A percentile compares a stretch with the other conserved stretches of the same genome.
Evolutionary conservation across 108 stramenopile species (phyloP).

Genomic region (Pelagomonas calceolata): DNA sequence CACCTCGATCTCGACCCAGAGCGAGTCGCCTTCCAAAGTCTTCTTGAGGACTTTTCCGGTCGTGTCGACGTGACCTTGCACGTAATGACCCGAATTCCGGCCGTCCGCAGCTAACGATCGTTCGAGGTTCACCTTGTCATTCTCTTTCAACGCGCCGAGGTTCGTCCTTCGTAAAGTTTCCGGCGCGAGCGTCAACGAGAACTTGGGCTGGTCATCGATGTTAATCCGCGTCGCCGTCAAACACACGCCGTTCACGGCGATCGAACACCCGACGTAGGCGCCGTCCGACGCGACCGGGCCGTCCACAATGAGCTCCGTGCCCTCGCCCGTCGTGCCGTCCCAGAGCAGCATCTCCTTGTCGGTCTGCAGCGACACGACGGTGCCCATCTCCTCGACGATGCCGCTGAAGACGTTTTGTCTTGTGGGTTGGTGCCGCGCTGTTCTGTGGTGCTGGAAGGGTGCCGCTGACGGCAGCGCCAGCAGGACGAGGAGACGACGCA

Average conservation of each 20-base stretch:
- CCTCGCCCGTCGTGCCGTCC: constrained; percentile 71
- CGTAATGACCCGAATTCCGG: constrained; percentile 88
- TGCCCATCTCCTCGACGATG: constrained; percentile 97
- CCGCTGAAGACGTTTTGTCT: constrained; percentile 99
- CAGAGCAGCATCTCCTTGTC: constrained; percentile 74
- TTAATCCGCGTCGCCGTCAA: constrained; percentile 78
- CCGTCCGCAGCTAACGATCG: constrained; percentile 59
- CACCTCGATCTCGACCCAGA: constrained; percentile 68
- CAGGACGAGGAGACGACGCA: too few species aligned
- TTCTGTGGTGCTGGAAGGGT: too few species aligned
- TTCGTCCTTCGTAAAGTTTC: constrained; percentile 81
- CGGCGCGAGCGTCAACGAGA: constrained; percentile 81
- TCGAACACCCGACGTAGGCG: constrained; percentile 82
- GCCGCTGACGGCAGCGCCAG: too few species aligned
- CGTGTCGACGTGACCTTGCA: constrained; percentile 94
- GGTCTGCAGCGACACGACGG: constrained; percentile 57
- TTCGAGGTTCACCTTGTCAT: constrained; percentile 78
- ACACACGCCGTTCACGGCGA: constrained; percentile 95
- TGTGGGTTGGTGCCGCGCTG: too few species aligned
- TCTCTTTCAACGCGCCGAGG: constrained; percentile 43
- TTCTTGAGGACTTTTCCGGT: constrained; percentile 64
- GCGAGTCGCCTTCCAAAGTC: constrained; percentile 70
- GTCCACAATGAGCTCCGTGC: constrained; percentile 64
- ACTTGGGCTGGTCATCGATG: constrained; percentile 24
- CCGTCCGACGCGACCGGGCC: constrained; percentile 71